Conservation (phyloP, 2,329 filamentous ascomycete species). For the Clonostachys chloroleuca region DNA sequence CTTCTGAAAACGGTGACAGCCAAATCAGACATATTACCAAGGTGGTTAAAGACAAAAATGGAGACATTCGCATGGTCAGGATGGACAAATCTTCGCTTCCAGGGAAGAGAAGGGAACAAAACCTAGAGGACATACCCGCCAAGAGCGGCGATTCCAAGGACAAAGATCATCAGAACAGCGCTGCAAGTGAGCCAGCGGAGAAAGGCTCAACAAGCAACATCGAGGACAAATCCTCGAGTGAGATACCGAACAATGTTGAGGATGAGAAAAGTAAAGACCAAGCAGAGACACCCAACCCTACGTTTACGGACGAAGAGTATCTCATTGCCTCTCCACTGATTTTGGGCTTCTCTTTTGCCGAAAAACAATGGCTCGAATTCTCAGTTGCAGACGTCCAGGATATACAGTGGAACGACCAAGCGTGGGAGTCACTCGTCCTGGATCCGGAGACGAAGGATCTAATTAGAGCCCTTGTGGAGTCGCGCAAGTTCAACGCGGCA, state of each 20-base stretch:
- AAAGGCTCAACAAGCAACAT: not conserved
- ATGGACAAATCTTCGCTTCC: conserved; percentile 8
- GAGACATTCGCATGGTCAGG: conserved; percentile 24
- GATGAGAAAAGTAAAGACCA: conserved; percentile 6
- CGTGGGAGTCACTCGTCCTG: conserved; percentile 79
- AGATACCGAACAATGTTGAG: not conserved
- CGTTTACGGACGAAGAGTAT: conserved; percentile 79
- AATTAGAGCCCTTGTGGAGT: conserved; percentile 73
- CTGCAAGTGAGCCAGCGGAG: not conserved
- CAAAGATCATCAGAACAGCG: conserved; percentile 39
- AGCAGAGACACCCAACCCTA: conserved; percentile 10
- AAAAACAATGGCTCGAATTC: conserved; percentile 90
- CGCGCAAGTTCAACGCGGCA: conserved; percentile 76
- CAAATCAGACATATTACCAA: conserved; percentile 33
- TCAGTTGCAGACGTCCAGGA: conserved; percentile 74
- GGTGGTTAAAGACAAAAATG: conserved; percentile 42
- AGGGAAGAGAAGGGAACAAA: too few relatives aligned
- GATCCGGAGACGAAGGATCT: conserved; percentile 56
- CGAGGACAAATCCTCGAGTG: conserved; percentile 1
- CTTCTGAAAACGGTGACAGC: conserved; percentile 15
- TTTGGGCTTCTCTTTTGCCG: conserved; percentile 79
- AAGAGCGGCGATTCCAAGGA: conserved; percentile 5
- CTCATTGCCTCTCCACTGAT: conserved; percentile 81
- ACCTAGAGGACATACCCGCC: not conserved
- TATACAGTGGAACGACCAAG: conserved; percentile 79